Evolutionary conservation across 2,329 filamentous ascomycete species (phyloP).

Genomic region (Thelonectria blattea): DNA sequence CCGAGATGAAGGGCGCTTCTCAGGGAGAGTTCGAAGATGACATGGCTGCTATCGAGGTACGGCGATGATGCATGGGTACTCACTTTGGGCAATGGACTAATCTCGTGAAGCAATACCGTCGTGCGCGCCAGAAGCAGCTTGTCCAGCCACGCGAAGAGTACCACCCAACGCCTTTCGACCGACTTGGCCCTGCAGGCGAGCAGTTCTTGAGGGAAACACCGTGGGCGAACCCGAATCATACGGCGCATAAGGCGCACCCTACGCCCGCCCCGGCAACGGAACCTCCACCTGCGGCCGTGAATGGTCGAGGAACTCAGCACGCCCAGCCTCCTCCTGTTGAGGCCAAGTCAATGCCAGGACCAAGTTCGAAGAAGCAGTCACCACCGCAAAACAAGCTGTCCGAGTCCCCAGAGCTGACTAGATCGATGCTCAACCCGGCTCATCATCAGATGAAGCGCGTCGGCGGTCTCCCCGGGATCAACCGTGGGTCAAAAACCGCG

Average conservation of each 20-base stretch:
- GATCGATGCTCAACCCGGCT: slow-evolving; percentile 43
- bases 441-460: slow-evolving; percentile 44
- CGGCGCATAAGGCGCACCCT: slow-evolving; percentile 63
- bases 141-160: slow-evolving; percentile 54
- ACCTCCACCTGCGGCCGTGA: slow-evolving; percentile 16
- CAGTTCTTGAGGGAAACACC: slow-evolving; percentile 88
- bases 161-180: slow-evolving; percentile 54
- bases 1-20: slow-evolving; percentile 76
- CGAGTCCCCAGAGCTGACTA: slow-evolving; percentile 53
- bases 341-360: slow-evolving; percentile 34
- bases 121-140: slow-evolving; percentile 46
- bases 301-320: slow-evolving; percentile 33
- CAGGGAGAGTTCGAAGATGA: slow-evolving; percentile 82
- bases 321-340: slow-evolving; percentile 25
- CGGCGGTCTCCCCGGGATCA: slow-evolving; percentile 39
- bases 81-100: slow-evolving; percentile 21
- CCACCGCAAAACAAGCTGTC: slow-evolving; percentile 42
- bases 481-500: slow-evolving; percentile 45
- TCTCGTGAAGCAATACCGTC: slow-evolving; percentile 42
- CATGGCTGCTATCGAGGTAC: slow-evolving; percentile 84
- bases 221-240: slow-evolving; percentile 90
- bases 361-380: slow-evolving; percentile 30
- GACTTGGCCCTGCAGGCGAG: slow-evolving; percentile 74
- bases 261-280: slow-evolving; percentile 32
- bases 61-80: slow-evolving; percentile 20